Evolutionary conservation across 345 rosid species (phyloP), one percentile per base, ranked within the genome.

Genomic region (Eucalyptus urophylla): DNA sequence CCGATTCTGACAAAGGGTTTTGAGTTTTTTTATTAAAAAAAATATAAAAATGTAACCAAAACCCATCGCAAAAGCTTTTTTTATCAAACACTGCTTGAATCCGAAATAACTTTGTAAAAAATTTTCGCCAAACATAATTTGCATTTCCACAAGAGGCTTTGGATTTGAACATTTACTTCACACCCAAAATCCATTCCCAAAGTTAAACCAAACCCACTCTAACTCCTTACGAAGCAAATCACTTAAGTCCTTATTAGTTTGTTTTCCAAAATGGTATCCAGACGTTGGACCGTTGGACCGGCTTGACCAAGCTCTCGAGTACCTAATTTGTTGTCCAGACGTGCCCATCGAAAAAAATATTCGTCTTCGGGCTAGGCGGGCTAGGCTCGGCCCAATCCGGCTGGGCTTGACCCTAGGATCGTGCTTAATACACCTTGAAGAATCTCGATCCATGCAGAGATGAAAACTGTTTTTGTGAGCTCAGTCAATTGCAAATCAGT

Each of bases 1-100:
- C 0, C 0, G 0, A 3, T 4, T 51, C 0, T 3, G 2, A 7
- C 2, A 53, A 53, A 53, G 56, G 4, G 24, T 53, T 19, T 53
- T 53, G 24, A 19, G 24, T 19, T 53, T 19, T 53, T 53, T 45
- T 49, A 13, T 13, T 13, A 13, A 49, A 15, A 50, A 50, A 7
- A 14, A 49, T 13, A 17, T 53, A 53, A 7, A 51, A 53, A 17
- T 53, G 24, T 53, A 53, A 7, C 24, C 9, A 53, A 53, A 53
- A 7, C 1, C 4, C 4, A 17, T 53, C 2, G 4, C 56, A 53
- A 53, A 51, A 7, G 4, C 4, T 19, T 53, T 14, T 19, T 53
- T 53, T 53, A 53, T 8, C 24, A 53, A 53, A 53, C 2, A 53
- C 4, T 53, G 19, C 1, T 53, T 7, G 56, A 53, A 19, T 53